These are phyloP conservation scores for Zymoseptoria pseudotritici DNA, from an alignment of 2,329 filamentous ascomycete genomes.

Conservation along the genomic window DNA sequence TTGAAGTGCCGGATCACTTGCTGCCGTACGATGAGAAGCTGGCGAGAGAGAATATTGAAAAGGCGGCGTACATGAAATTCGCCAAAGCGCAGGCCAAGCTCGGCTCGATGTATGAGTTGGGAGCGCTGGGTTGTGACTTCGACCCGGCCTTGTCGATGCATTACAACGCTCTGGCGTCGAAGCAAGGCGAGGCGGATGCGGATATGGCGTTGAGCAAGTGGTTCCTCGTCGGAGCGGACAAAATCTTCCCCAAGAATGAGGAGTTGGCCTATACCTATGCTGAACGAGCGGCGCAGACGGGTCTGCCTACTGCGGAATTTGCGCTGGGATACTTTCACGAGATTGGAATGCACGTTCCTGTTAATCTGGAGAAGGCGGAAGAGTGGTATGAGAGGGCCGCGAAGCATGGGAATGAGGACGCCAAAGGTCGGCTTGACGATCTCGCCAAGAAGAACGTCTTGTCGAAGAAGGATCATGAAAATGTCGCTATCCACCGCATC, in stretches of 20 bases:
- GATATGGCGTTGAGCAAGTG: conserved; percentile 96
- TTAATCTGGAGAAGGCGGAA: conserved; percentile 72
- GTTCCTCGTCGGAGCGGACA: conserved; percentile 94
- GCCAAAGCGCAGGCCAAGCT: conserved; percentile 96
- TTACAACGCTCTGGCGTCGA: conserved; percentile 88
- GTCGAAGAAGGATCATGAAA: conserved; percentile 87
- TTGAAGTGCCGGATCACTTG: conserved; percentile 65
- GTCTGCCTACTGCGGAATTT: conserved; percentile 86
- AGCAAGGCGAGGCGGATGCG: conserved; percentile 86
- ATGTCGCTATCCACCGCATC: conserved; percentile 80
- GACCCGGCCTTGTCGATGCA: conserved; percentile 87
- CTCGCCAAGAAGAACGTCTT: conserved; percentile 69
- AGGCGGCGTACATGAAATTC: conserved; percentile 91
- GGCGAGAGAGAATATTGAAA: conserved; percentile 85
- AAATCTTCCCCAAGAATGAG: conserved; percentile 90
- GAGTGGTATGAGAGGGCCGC: conserved; percentile 88
- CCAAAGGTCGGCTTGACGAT: conserved; percentile 70
- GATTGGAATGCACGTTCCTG: conserved; percentile 85
- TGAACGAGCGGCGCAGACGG: conserved; percentile 71
- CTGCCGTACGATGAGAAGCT: conserved; percentile 64
- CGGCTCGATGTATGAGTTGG: conserved; percentile 91
- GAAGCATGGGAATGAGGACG: conserved; percentile 87
- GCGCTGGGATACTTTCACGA: conserved; percentile 97
- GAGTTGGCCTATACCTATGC: conserved; percentile 88
- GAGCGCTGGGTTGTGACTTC: conserved; percentile 89